phyloP scores from a whole-genome alignment of 768 basidiomycete species.

The Hirschioporus abietinus region DNA sequence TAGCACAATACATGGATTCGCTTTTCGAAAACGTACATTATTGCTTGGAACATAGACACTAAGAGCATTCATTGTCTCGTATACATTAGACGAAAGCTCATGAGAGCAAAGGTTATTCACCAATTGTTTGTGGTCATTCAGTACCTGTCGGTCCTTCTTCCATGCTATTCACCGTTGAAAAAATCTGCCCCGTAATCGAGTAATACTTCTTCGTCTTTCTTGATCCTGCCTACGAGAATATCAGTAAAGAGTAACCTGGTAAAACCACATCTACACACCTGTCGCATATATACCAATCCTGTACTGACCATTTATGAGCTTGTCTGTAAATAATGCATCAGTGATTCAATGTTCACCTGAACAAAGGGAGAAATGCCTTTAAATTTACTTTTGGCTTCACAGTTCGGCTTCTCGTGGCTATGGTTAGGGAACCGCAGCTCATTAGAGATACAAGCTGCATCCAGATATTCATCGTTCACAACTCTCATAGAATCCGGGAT shows the following conservation, averaged over 20 bases:
- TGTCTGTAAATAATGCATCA: neutral
- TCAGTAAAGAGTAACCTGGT: neutral
- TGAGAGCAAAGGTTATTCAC: too few relatives aligned
- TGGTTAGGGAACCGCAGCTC: neutral
- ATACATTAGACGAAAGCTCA: neutral
- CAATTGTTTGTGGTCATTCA: too few relatives aligned
- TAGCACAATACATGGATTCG: neutral
- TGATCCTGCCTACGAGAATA: neutral
- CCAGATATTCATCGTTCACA: neutral
- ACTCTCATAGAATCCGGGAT: neutral
- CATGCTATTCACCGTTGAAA: neutral
- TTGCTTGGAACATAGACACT: neutral
- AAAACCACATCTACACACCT: neutral
- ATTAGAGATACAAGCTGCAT: neutral
- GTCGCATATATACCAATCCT: neutral
- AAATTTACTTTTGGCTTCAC: neutral
- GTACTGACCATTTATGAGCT: neutral
- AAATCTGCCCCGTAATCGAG: neutral
- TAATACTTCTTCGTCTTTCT: neutral
- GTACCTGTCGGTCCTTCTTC: neutral
- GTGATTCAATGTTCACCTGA: neutral
- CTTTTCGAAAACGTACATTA: neutral
- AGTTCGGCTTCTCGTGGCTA: neutral
- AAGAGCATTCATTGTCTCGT: neutral
- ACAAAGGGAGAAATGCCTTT: neutral